A percentile compares a stretch with the other conserved stretches of the same genome.
phyloP scores from a whole-genome alignment of 2,329 filamentous ascomycete species.

The Sphaerulina vaccinii region DNA sequence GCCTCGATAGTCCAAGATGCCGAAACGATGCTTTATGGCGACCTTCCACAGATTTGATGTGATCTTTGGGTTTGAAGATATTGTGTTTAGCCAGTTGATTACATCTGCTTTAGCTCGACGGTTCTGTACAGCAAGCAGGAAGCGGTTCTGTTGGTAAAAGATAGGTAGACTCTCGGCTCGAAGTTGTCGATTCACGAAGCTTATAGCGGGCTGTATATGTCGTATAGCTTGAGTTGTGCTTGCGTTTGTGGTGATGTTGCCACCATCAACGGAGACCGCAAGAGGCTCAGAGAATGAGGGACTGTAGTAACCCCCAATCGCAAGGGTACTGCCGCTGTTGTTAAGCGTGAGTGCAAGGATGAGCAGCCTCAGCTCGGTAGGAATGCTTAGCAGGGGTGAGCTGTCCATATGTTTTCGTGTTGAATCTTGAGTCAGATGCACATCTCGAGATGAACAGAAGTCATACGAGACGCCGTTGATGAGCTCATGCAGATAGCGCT shows the following conservation, averaged over 20 bases:
- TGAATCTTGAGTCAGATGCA: too few relatives aligned
- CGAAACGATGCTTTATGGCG: slow-evolving; percentile 19
- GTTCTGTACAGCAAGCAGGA: slow-evolving; percentile 18
- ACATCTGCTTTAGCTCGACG: slow-evolving; percentile 15
- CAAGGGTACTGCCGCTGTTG: slow-evolving; percentile 1
- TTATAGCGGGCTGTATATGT: slow-evolving; percentile 16
- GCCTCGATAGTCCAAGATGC: slow-evolving; percentile 19
- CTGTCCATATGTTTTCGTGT: slow-evolving; percentile 2
- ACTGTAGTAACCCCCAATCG: slow-evolving; percentile 16
- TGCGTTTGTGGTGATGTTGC: too few relatives aligned
- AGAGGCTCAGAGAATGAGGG: slow-evolving; percentile 11
- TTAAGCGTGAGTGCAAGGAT: slow-evolving; percentile 13
- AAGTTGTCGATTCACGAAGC: slow-evolving; percentile 14
- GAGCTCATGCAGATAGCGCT: too few relatives aligned
- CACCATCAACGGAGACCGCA: slow-evolving; percentile 10
- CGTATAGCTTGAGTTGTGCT: neutral
- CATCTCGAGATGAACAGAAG: too few relatives aligned
- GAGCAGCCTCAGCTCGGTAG: slow-evolving; percentile 20
- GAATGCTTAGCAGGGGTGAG: slow-evolving; percentile 13
- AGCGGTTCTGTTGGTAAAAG: slow-evolving; percentile 19
- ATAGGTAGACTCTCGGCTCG: slow-evolving; percentile 14
- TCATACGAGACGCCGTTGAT: too few relatives aligned
- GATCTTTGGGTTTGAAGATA: slow-evolving; percentile 4
- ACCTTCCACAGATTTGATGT: slow-evolving; percentile 11
- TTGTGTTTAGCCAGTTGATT: slow-evolving; percentile 9